Conservation (phyloP, 345 rosid species). For the Hibiscus tridactylites region DNA sequence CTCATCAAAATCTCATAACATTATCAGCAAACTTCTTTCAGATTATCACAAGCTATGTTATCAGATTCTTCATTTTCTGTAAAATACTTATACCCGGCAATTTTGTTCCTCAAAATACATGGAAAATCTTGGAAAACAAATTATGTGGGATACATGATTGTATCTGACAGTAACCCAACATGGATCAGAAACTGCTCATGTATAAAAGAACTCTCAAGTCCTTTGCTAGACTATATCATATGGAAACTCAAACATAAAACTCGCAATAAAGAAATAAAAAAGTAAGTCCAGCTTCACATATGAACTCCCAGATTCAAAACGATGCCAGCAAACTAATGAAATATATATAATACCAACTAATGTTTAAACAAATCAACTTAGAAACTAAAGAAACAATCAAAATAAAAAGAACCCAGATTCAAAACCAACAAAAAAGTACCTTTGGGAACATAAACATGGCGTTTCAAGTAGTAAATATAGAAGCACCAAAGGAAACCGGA, state of each 20-base stretch:
- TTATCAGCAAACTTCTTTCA: neutral
- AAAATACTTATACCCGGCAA: neutral
- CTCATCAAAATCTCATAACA: neutral
- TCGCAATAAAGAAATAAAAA: neutral
- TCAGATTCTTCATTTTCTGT: neutral
- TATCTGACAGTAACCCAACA: too few relatives aligned
- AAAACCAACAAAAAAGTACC: constrained; percentile 26
- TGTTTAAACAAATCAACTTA: neutral
- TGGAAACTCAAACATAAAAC: neutral
- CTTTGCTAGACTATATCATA: neutral
- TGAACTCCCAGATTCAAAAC: neutral
- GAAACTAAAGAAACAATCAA: neutral
- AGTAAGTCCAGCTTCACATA: neutral
- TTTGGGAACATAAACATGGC: constrained; percentile 72
- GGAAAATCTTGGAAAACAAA: too few relatives aligned
- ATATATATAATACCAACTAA: too few relatives aligned
- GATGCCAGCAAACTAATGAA: neutral
- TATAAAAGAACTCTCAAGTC: neutral
- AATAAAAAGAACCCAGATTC: neutral
- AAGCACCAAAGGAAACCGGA: constrained; percentile 90
- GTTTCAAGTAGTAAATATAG: constrained; percentile 76
- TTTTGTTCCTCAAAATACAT: neutral
- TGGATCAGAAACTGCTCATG: neutral
- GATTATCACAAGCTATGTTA: neutral
- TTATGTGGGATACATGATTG: too few relatives aligned